Evolutionary conservation across 179 eudicot genomes (phyloP).

Genomic region (Amaranthus tricolor): DNA sequence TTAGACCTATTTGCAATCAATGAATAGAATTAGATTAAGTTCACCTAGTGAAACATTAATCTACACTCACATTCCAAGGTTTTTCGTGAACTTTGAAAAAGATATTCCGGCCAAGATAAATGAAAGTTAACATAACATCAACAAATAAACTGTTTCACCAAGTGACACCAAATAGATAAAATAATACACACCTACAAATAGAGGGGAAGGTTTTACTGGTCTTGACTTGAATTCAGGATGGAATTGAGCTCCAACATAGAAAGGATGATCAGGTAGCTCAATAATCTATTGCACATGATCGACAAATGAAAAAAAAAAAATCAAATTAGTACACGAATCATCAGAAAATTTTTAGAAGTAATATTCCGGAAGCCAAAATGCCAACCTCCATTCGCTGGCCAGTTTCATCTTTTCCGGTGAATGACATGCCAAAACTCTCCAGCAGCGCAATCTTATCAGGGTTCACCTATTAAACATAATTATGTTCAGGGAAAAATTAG

Average conservation of each 20-base stretch:
- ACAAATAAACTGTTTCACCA: not conserved
- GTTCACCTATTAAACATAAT: conserved; percentile 53
- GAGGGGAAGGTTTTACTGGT: conserved; percentile 89
- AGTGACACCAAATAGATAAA: not conserved
- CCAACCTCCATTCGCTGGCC: conserved; percentile 88
- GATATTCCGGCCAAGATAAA: not conserved
- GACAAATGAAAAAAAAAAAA: not conserved
- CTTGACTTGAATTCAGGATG: conserved; percentile 98
- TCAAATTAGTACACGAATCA: not conserved
- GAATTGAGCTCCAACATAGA: conserved; percentile 85
- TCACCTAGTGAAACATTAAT: not conserved
- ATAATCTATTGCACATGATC: conserved; percentile 48
- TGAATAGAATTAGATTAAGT: conserved; percentile 5
- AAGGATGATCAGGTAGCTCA: conserved; percentile 78
- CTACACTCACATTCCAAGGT: not conserved
- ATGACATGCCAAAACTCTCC: conserved; percentile 70
- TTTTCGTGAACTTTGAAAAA: not conserved
- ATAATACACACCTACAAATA: conserved; percentile 68
- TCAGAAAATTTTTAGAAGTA: not conserved
- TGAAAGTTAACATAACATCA: not conserved
- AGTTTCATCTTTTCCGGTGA: conserved; percentile 86
- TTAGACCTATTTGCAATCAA: conserved; percentile 53
- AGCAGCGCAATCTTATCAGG: conserved; percentile 66
- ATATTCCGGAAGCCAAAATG: conserved; percentile 4
- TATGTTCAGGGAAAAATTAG: not conserved